Conservation (phyloP, 2,329 filamentous ascomycete species). For the Chalaropsis ovoidea region DNA sequence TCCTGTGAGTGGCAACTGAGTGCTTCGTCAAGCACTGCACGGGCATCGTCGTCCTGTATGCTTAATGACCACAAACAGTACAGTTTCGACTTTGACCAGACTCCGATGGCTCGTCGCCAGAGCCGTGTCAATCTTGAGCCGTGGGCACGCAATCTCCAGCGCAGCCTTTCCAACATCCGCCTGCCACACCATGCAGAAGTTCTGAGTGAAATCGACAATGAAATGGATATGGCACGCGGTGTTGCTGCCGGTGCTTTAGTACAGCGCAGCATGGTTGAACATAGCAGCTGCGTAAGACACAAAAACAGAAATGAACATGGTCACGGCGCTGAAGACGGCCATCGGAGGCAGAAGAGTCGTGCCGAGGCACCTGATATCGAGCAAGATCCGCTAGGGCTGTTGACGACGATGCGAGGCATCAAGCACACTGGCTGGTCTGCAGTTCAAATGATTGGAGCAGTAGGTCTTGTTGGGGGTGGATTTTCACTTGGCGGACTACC, state of each 20-base stretch:
- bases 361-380: constrained; percentile 13
- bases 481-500: constrained; percentile 18
- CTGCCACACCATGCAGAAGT: constrained; percentile 53
- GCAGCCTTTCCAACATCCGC: constrained; percentile 63
- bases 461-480: constrained; percentile 22
- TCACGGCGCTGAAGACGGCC: neutral
- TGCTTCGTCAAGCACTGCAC: neutral
- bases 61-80: constrained; percentile 26
- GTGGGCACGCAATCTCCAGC: constrained; percentile 74
- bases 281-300: neutral
- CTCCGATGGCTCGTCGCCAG: constrained; percentile 30
- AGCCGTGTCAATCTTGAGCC: constrained; percentile 57
- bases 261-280: constrained; percentile 32
- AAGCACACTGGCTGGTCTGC: constrained; percentile 23
- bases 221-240: constrained; percentile 54
- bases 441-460: constrained; percentile 22
- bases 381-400: constrained; percentile 23
- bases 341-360: constrained; percentile 7
- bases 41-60: constrained; percentile 16
- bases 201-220: constrained; percentile 57
- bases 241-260: constrained; percentile 55
- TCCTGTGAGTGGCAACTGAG: constrained; percentile 42
- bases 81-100: constrained; percentile 21
- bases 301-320: neutral
- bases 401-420: constrained; percentile 17